Evolutionary conservation across 129 eudicot genomes (phyloP), one percentile per base, ranked within the genome.

Genomic region (Arctium lappa): DNA sequence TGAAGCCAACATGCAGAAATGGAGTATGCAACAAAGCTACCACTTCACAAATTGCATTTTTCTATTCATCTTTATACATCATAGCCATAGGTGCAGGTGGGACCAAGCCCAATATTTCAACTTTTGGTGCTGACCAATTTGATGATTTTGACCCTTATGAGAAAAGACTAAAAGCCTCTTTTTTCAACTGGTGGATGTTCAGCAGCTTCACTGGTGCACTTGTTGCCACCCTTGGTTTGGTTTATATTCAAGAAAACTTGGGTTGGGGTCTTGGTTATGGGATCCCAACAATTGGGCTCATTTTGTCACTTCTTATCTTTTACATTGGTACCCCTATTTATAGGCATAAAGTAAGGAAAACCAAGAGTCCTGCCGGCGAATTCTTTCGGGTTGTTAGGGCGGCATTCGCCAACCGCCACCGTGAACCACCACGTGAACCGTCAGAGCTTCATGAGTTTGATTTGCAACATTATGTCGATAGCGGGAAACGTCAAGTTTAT

Each of bases 111-210:
- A 95, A 95, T 83, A 93, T 95, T 39, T 95, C 99, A 60, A 95
- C 99, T 2, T 91, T 95, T 80, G 99, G 99, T 50, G 99, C 99
- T 10, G 99, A 95, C 85, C 99, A 95, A 60, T 95, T 95, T 74
- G 99, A 95, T 8, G 99, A 93, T 75, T 89, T 91, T 32, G 80
- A 95, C 73, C 97, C 97, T 18, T 40, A 82, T 56, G 99, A 95
- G 81, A 95, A 93, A 74, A 83, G 86, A 70, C 91, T 90, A 22
- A 95, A 93, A 76, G 92, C 74, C 13, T 93, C 97, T 12, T 95
- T 95, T 83, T 95, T 95, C 82, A 95, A 95, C 46, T 95, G 99
- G 99, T 95, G 99, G 99, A 93, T 93, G 97, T 95, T 95, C 40
- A 89, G 97, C 70, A 85, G 92, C 46, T 95, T 89, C 82, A 76